These are phyloP conservation scores for Aleurites moluccanus DNA, from an alignment of 441 rosid genomes.

Conservation along the genomic window DNA sequence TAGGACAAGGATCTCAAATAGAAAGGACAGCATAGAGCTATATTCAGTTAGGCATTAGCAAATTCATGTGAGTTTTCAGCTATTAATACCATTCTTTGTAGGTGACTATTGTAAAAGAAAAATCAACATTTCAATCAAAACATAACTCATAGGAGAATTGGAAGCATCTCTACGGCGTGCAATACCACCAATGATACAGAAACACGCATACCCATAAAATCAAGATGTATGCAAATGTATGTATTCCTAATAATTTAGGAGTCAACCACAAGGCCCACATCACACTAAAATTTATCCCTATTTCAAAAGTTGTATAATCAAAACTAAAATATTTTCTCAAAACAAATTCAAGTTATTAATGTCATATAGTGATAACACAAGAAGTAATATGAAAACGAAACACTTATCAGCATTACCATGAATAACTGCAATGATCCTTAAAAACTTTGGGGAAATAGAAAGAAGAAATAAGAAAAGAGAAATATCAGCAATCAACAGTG, in stretches of 20 bases:
- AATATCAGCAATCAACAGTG: background rate
- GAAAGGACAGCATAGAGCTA: background rate
- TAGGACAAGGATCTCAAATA: background rate
- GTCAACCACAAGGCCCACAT: background rate
- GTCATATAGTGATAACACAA: background rate
- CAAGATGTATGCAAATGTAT: background rate
- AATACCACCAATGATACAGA: background rate
- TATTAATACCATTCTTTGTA: background rate
- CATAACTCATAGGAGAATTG: background rate
- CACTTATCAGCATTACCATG: background rate
- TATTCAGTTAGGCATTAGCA: background rate
- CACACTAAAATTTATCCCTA: background rate
- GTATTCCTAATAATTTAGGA: background rate
- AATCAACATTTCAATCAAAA: conserved; percentile 2
- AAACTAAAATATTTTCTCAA: background rate
- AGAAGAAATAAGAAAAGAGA: background rate
- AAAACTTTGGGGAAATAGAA: background rate
- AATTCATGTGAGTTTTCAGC: background rate
- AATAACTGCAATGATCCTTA: background rate
- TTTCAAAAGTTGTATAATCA: background rate
- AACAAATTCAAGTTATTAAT: background rate
- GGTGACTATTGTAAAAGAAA: background rate
- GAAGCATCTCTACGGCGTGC: background rate
- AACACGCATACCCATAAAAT: background rate
- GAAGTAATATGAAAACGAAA: background rate